Evolutionary conservation across 2,329 filamentous ascomycete genomes (phyloP).

Genomic region (Scedosporium boydii): DNA sequence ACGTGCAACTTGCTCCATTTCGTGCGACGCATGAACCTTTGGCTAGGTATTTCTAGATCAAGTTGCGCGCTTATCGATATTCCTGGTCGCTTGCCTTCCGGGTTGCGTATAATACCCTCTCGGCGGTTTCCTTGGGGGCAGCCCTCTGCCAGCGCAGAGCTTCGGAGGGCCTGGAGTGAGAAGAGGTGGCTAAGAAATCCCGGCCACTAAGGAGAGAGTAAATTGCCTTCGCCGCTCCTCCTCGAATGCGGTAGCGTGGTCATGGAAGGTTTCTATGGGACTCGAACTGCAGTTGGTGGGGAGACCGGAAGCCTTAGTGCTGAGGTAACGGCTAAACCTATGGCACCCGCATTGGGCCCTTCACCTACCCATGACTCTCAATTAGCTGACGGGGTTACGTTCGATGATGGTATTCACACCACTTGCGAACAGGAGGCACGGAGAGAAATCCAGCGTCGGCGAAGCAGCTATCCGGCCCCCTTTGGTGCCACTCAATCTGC

Average conservation of each 20-base stretch:
- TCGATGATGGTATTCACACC: neutral
- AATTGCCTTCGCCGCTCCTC: no score
- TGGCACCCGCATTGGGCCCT: neutral
- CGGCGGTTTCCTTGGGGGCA: no score
- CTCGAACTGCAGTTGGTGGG: neutral
- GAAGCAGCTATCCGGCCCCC: neutral
- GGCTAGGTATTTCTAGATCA: neutral
- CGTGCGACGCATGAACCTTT: neutral
- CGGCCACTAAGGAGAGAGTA: no score
- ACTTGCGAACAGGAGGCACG: neutral
- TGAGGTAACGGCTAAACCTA: neutral
- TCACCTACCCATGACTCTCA: neutral
- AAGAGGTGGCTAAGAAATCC: no score
- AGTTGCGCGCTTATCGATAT: neutral
- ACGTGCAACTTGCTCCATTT: neutral
- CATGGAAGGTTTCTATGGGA: neutral
- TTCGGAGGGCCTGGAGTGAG: no score
- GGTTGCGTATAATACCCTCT: no score
- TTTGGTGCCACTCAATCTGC: neutral
- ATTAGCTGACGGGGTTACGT: neutral
- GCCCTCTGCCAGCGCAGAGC: no score
- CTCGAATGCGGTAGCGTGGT: no score
- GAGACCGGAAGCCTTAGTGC: neutral
- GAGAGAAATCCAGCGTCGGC: neutral
- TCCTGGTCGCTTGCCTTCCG: no score